Conservation (phyloP, 306 rosid genomes). For the Ormosia semicastrata region DNA sequence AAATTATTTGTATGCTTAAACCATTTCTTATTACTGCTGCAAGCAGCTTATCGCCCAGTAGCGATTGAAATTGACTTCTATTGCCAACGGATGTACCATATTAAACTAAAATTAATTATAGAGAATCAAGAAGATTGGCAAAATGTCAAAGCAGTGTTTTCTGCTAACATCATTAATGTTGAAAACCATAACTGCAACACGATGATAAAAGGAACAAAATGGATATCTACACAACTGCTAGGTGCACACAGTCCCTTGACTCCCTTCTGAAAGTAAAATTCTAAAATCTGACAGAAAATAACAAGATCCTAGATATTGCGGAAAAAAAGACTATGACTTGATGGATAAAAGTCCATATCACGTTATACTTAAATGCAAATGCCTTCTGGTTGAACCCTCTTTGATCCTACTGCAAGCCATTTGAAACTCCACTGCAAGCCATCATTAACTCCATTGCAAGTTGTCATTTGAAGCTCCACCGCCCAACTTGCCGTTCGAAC, state of each 20-base stretch:
- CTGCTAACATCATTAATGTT: background rate
- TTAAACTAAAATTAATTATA: background rate
- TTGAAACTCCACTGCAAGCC: no score
- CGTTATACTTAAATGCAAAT: background rate
- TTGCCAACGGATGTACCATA: background rate
- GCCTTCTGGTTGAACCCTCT: background rate
- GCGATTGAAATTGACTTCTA: background rate
- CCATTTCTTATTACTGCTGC: constrained; percentile 4
- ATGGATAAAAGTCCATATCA: background rate
- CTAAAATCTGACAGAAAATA: background rate
- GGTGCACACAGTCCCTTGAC: background rate
- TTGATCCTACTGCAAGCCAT: background rate
- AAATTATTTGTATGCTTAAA: background rate
- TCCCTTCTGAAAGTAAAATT: background rate
- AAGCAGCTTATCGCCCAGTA: background rate
- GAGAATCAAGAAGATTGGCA: background rate
- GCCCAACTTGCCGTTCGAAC: no score
- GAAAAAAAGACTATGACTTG: background rate
- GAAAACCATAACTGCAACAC: background rate
- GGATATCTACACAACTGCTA: background rate
- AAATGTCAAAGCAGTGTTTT: background rate
- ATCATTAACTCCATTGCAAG: no score
- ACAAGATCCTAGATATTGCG: background rate
- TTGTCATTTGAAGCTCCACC: no score
- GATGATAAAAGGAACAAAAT: background rate